These are phyloP conservation scores for Backusella parvicylindrica DNA, from an alignment of 192 early-diverging fungal genomes.

Conservation along the genomic window DNA sequence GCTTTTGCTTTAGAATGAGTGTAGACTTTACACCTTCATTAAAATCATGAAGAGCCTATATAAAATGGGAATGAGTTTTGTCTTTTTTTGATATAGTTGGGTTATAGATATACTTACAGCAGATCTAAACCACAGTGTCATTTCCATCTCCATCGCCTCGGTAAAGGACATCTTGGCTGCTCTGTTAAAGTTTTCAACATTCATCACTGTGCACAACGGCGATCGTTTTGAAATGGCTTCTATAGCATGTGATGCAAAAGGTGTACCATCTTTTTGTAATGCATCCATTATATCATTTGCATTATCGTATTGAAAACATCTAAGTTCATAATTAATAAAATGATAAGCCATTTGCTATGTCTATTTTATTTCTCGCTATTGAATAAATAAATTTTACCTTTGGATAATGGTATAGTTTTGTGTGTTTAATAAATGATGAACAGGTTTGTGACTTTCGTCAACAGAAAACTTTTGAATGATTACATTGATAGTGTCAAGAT, in stretches of 20 bases:
- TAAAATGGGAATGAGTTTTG: neutral
- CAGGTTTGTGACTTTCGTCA: neutral
- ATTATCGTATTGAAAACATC: conserved; percentile 81
- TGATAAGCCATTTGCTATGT: no score
- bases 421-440: neutral
- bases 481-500: conserved; percentile 77
- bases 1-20: conserved; percentile 63
- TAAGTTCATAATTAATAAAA: neutral
- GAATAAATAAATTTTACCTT: no score
- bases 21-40: conserved; percentile 79
- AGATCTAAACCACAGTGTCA: conserved; percentile 67
- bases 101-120: conserved; percentile 33
- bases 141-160: conserved; percentile 82
- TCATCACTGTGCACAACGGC: conserved; percentile 84
- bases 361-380: no score
- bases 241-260: conserved; percentile 70
- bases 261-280: conserved; percentile 66
- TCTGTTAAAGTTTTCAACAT: conserved; percentile 74
- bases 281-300: conserved; percentile 81
- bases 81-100: neutral
- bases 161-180: conserved; percentile 66
- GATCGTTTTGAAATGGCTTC: conserved; percentile 63
- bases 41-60: conserved; percentile 71
- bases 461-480: conserved; percentile 83
- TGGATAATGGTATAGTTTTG: neutral